Conservation (phyloP, 257 asterid species). For the Solanum clarkiae region DNA sequence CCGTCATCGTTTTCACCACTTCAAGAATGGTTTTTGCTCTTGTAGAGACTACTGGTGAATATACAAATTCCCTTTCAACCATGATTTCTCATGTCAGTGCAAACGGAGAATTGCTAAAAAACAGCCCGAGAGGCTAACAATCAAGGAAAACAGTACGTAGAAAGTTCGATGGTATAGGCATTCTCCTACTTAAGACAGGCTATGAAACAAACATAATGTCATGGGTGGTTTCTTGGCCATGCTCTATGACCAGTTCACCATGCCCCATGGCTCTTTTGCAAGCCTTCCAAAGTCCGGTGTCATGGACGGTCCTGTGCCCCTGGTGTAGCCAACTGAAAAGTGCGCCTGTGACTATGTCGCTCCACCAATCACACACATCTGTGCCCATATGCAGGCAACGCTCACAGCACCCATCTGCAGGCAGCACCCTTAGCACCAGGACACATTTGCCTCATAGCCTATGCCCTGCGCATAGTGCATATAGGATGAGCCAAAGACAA, state of each 20-base stretch:
- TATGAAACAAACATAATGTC: neutral
- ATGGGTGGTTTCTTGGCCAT: neutral
- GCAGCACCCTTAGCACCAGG: neutral
- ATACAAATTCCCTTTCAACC: neutral
- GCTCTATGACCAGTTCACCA: neutral
- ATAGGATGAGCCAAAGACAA: neutral
- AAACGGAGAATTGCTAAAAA: neutral
- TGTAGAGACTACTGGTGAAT: slow-evolving; percentile 9
- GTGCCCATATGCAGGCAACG: neutral
- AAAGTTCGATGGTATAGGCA: neutral
- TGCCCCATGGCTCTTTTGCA: neutral
- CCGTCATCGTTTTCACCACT: slow-evolving; percentile 8
- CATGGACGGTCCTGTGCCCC: neutral
- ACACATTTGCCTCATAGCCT: neutral
- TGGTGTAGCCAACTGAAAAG: neutral
- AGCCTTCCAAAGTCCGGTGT: neutral
- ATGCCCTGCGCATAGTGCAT: neutral
- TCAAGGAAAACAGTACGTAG: neutral
- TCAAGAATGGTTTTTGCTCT: slow-evolving; percentile 8
- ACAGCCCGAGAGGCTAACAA: neutral
- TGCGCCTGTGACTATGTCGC: neutral
- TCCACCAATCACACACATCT: neutral
- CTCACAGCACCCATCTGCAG: neutral
- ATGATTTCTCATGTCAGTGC: neutral
- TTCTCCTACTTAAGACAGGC: neutral